These are phyloP conservation scores for Syzygium aqueum DNA, from an alignment of 345 rosid genomes.

Conservation along the genomic window DNA sequence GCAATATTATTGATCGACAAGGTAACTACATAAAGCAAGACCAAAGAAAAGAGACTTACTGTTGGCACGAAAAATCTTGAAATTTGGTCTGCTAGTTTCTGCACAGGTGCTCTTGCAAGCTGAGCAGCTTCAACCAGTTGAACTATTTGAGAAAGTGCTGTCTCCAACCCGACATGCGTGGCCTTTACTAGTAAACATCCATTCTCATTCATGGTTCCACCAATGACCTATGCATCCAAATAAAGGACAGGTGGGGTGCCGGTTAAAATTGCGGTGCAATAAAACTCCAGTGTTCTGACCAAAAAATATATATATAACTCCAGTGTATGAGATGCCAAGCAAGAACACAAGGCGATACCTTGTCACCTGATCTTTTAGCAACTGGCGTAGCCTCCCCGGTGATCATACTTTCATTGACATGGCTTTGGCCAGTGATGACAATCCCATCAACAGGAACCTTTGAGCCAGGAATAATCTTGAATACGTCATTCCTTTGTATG, in stretches of 20 bases:
- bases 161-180: conserved; percentile 68
- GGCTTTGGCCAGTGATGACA: conserved; percentile 58
- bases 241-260: not conserved
- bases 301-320: not conserved
- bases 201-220: conserved; percentile 68
- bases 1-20: not conserved
- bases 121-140: conserved; percentile 79
- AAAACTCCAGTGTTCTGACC: too few relatives aligned
- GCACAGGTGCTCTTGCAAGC: conserved; percentile 69
- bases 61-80: conserved; percentile 63
- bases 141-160: conserved; percentile 78
- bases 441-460: conserved; percentile 76
- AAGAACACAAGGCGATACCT: conserved; percentile 19
- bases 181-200: conserved; percentile 58
- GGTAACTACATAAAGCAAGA: not conserved
- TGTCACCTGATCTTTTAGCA: conserved; percentile 54
- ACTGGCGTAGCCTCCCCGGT: conserved; percentile 67
- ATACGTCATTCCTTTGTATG: conserved; percentile 47
- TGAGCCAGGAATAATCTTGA: conserved; percentile 60
- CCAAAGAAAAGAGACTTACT: conserved; percentile 17
- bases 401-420: conserved; percentile 78
- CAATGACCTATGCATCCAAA: conserved; percentile 42
- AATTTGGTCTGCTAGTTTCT: conserved; percentile 64
- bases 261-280: not conserved
- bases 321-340: not conserved